Evolutionary conservation across 805 yeast species (phyloP).

Genomic region (Saccharomycopsis vini): DNA sequence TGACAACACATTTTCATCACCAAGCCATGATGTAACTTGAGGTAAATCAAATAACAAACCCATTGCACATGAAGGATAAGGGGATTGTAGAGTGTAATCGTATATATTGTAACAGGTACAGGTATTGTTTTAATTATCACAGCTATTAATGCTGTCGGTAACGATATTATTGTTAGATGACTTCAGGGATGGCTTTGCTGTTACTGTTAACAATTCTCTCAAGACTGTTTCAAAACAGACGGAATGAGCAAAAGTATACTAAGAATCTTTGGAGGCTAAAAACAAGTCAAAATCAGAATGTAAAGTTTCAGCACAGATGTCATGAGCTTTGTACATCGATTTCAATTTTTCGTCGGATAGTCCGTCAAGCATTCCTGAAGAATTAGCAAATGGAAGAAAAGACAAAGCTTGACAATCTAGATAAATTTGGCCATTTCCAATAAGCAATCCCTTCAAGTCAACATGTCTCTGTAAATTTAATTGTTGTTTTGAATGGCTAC

Average conservation of each 20-base stretch:
- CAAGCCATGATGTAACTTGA: slow-evolving; percentile 42
- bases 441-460: slow-evolving; percentile 55
- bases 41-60: slow-evolving; percentile 68
- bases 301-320: slow-evolving; percentile 32
- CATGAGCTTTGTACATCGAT: slow-evolving; percentile 36
- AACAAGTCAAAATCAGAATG: slow-evolving; percentile 5
- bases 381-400: slow-evolving; percentile 57
- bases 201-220: neutral
- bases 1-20: slow-evolving; percentile 34
- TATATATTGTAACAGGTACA: slow-evolving; percentile 84
- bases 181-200: neutral
- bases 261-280: neutral
- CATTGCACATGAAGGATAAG: slow-evolving; percentile 81
- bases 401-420: slow-evolving; percentile 58
- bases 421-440: slow-evolving; percentile 93
- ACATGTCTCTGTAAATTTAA: slow-evolving; percentile 21
- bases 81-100: slow-evolving; percentile 61
- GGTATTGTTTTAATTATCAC: slow-evolving; percentile 27
- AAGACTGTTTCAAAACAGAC: slow-evolving; percentile 3
- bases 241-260: neutral
- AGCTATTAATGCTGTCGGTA: slow-evolving; percentile 15
- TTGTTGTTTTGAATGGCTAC: too few relatives aligned
- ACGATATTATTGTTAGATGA: slow-evolving; percentile 28
- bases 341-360: slow-evolving; percentile 40
- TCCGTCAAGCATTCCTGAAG: slow-evolving; percentile 38